Evolutionary conservation across 179 eudicot genomes (phyloP).

Genomic region (Gypsophila paniculata): DNA sequence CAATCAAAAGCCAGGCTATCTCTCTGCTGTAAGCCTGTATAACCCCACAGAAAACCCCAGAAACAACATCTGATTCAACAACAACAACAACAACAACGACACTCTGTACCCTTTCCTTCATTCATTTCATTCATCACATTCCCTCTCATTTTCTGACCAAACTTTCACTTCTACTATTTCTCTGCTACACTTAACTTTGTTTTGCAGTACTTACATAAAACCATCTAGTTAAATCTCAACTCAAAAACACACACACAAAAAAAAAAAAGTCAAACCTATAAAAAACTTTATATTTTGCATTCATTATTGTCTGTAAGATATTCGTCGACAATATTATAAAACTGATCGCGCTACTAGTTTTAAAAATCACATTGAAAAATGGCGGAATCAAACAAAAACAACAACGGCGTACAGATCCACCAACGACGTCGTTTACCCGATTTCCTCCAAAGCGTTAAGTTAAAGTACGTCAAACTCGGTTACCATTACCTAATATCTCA

Average conservation of each 20-base stretch:
- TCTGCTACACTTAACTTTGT: no score
- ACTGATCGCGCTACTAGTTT: conserved; percentile 19
- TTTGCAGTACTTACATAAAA: no score
- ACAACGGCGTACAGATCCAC: conserved; percentile 30
- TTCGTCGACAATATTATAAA: no score
- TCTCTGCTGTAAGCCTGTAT: not conserved
- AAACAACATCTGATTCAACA: conserved; percentile 7
- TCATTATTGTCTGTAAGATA: no score
- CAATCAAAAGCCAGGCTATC: conserved; percentile 3
- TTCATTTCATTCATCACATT: no score
- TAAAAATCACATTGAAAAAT: conserved; percentile 8
- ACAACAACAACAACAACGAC: no score
- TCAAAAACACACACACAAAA: not conserved
- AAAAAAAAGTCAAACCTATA: conserved; percentile 12
- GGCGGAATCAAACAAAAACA: conserved; percentile 18
- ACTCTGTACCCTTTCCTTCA: not conserved
- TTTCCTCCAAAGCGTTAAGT: conserved; percentile 53
- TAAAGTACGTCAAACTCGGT: conserved; percentile 65
- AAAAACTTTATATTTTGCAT: no score
- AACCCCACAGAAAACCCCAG: conserved; percentile 3
- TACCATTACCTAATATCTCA: conserved; percentile 61
- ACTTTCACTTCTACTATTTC: not conserved
- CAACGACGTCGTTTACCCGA: conserved; percentile 50
- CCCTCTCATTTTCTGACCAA: not conserved
- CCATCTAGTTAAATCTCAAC: not conserved